These are phyloP conservation scores for Xylaria intraflava DNA, from an alignment of 495 filamentous ascomycete species.

Conservation along the genomic window DNA sequence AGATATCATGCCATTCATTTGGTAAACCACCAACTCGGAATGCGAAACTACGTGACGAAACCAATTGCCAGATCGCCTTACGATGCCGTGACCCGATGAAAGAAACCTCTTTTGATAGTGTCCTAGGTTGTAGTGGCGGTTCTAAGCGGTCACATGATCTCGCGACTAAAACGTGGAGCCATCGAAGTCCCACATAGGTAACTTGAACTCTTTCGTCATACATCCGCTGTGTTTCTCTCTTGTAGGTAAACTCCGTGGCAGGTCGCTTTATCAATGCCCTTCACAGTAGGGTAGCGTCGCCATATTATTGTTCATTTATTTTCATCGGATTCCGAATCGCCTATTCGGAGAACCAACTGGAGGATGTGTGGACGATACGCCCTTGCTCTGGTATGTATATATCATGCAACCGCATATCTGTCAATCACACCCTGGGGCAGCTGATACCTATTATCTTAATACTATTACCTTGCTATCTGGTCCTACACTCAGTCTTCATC, in stretches of 20 bases:
- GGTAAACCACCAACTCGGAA: constrained; percentile 2
- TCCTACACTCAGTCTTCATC: background rate
- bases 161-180: background rate
- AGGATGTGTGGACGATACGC: constrained; percentile 83
- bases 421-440: background rate
- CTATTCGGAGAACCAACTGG: background rate
- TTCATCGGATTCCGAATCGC: background rate
- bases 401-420: background rate
- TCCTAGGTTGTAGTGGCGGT: background rate
- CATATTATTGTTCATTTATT: background rate
- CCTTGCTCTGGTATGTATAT: constrained; percentile 66
- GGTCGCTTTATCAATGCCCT: background rate
- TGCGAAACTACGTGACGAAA: constrained; percentile 4
- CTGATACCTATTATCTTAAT: background rate
- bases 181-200: no score
- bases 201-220: constrained; percentile 3
- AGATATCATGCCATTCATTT: constrained; percentile 20
- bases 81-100: background rate
- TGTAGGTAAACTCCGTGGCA: background rate
- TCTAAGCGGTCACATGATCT: constrained; percentile 6
- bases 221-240: background rate
- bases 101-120: background rate
- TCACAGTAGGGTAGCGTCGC: background rate
- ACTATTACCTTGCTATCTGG: background rate
- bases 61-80: background rate